Evolutionary conservation across 108 stramenopile species (phyloP), one percentile per base, ranked within the genome.

Genomic region (Fistulifera solaris): DNA sequence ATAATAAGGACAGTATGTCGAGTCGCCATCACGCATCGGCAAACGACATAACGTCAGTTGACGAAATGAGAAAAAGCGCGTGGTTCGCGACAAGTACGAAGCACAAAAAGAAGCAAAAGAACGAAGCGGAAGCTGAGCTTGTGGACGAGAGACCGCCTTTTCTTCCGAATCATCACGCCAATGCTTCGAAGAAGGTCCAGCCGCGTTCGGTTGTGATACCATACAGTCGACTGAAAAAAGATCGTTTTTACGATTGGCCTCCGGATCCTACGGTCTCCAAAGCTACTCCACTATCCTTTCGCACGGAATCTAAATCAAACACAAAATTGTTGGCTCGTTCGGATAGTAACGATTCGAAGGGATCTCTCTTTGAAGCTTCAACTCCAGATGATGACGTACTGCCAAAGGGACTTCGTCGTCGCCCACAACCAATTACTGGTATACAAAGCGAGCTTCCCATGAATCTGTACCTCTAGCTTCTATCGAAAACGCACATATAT

Each of bases 181-280:
- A 35, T 35, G 31, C 31, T 35, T 35, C 48, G 40, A 23, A 74
- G 26, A 63, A 46, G 50, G 54, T 48, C 15, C 52, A 58, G 6
- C 77, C 71, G 22, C 56, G 77, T 8, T 73, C 74, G 41, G 66
- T 79, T 24, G 73, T 65, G 38, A 66, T 79, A 12, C 78, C 78
- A 0, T 79, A 79, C 38, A 70, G 58, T 38, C 61, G 71, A 22
- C 64, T 75, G 40, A 60, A 69, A 22, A 79, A 75, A 39, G 73
- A 79, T 27, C 62, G 78, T 8, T 79, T 79, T 38, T 79, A 59
- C 39, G 78, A 79, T 42, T 79, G 78, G 78, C 78, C 78, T 17
- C 78, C 78, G 21, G 78, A 79, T 51, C 78, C 73, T 4, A 71
- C 78, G 0, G 78, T 75, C 0, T 72, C 78, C 6, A 26, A 71